Evolutionary conservation across 495 filamentous ascomycete species (phyloP).

Genomic region (Neurospora sp.): DNA sequence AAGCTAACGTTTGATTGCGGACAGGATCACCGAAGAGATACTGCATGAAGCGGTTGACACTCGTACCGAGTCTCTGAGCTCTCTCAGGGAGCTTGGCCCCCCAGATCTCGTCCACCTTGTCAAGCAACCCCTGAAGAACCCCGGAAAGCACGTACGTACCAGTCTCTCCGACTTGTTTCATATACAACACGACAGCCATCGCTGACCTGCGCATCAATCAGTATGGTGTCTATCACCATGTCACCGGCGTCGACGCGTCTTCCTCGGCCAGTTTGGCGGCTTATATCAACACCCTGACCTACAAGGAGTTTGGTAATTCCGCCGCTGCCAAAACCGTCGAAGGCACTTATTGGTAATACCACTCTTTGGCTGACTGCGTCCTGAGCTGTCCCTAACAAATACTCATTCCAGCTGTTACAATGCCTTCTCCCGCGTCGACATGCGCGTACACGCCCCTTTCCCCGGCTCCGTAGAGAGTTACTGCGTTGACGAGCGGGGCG

Average conservation of each 20-base stretch:
- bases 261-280: conserved; percentile 93
- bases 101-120: conserved; percentile 92
- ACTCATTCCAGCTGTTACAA: conserved; percentile 74
- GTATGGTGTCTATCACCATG: conserved; percentile 95
- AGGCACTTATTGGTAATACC: conserved; percentile 79
- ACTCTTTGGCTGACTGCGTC: not conserved
- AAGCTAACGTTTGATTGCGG: conserved; percentile 12
- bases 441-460: conserved; percentile 96
- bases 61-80: conserved; percentile 74
- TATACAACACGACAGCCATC: not conserved
- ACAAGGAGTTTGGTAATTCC: conserved; percentile 69
- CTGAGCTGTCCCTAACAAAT: not conserved
- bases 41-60: conserved; percentile 80
- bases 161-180: not conserved
- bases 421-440: conserved; percentile 95
- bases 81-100: conserved; percentile 83
- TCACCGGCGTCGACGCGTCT: conserved; percentile 93
- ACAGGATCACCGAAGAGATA: conserved; percentile 83
- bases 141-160: conserved; percentile 50
- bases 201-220: conserved; percentile 29
- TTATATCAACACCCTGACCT: conserved; percentile 95
- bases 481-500: conserved; percentile 91
- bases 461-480: conserved; percentile 92
- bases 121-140: conserved; percentile 64
- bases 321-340: conserved; percentile 79